Percentiles rank a stretch among this genome's conserved stretches.
These are phyloP conservation scores for Fonsecaea pugnacius DNA, from an alignment of 2,329 filamentous ascomycete species.

Conservation along the genomic window DNA sequence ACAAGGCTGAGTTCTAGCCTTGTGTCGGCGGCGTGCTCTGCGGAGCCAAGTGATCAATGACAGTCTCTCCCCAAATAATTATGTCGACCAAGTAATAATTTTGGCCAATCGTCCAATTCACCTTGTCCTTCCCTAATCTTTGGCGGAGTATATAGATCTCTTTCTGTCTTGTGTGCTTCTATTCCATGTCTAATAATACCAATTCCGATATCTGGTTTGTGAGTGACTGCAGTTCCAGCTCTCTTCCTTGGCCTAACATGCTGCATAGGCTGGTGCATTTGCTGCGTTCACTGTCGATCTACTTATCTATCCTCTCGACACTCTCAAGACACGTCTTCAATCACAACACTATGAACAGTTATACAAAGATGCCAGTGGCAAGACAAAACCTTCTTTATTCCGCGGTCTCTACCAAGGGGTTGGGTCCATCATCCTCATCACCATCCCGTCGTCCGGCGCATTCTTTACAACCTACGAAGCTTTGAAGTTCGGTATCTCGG, in stretches of 20 bases:
- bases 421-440: slow-evolving; percentile 81
- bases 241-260: background rate
- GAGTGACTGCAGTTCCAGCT: slow-evolving; percentile 39
- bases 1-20: slow-evolving; percentile 19
- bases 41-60: background rate
- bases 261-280: slow-evolving; percentile 73
- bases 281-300: slow-evolving; percentile 86
- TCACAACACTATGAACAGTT: slow-evolving; percentile 73
- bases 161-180: background rate
- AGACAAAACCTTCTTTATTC: slow-evolving; percentile 60
- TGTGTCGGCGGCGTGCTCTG: slow-evolving; percentile 9
- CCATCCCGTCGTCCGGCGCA: slow-evolving; percentile 82
- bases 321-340: slow-evolving; percentile 83
- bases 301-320: slow-evolving; percentile 85
- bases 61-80: slow-evolving; percentile 9
- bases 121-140: slow-evolving; percentile 8
- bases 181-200: slow-evolving; percentile 54
- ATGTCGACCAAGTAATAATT: slow-evolving; percentile 7
- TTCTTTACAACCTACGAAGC: slow-evolving; percentile 92
- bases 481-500: slow-evolving; percentile 66
- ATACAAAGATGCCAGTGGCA: slow-evolving; percentile 53
- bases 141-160: slow-evolving; percentile 15
- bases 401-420: slow-evolving; percentile 84
- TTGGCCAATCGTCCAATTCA: background rate
- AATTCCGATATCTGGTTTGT: slow-evolving; percentile 63